Evolutionary conservation across 768 basidiomycete genomes (phyloP), one percentile per base, ranked within the genome.

Genomic region (Auriscalpium vulgare): DNA sequence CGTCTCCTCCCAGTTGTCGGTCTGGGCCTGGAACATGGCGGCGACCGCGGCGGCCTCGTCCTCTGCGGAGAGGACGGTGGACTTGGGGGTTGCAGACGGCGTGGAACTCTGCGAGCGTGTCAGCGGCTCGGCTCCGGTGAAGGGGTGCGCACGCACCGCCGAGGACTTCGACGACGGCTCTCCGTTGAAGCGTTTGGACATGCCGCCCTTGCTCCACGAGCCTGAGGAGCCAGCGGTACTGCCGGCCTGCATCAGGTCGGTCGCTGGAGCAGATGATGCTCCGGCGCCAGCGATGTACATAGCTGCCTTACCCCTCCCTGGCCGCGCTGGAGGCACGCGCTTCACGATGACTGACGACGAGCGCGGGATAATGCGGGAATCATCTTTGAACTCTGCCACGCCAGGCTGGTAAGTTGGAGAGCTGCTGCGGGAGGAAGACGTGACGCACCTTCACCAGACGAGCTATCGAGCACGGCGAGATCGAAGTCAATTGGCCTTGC

Each of bases 401-500:
- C 29, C 29, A 29, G 50, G 37, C 10, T 5, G 29, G 17, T 7
- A 17, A 46, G 29, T 13, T 4, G 19, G 1, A 47, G n/a, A 35
- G 9, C 21, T 53, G 48, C 36, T 17, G 44, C 40, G 36, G 50
- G 7, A 35, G 43, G 50, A 37, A 47, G 50, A 11, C n/a, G 11
- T 46, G 46, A 53, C 58, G 17, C 65, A 95, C 97, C 97, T 83
- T 99, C 91, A 58, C 89, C 88, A 8, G 88, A 85, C 37, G 87
- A 83, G 48, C 83, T 74, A 67, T 97, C 94, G 68, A 84, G 88
- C 40, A 98, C 78, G 52, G 83, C 82, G 23, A 99, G 80, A 73
- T 99, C 97, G 77, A 98, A 97, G 68, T 99, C 97, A 68, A n/a
- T 88, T 92, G 56, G 91, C 93, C 78, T 93, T 95, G 75, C 87